These are phyloP conservation scores for Phytophthora sansomeana DNA, from an alignment of 352 stramenopile genomes.

Conservation along the genomic window DNA sequence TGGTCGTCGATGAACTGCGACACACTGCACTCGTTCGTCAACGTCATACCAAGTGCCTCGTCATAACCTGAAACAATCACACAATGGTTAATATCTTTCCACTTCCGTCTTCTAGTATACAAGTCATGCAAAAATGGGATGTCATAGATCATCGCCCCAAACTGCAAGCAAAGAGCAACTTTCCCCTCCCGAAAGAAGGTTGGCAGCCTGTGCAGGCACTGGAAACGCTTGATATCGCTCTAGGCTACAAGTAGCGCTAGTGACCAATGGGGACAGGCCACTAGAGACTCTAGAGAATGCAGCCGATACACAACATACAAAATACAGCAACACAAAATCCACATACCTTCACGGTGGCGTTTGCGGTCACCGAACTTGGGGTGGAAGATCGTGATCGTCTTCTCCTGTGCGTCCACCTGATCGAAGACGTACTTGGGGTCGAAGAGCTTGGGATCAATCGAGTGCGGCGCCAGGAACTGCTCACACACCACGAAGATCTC, in stretches of 20 bases:
- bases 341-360: constrained; percentile 92
- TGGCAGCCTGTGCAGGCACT: constrained; percentile 55
- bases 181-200: constrained; percentile 28
- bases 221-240: constrained; percentile 88
- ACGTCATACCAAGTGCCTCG: constrained; percentile 80
- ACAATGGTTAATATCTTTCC: constrained; percentile 15
- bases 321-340: constrained; percentile 29
- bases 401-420: constrained; percentile 89
- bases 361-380: constrained; percentile 97
- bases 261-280: constrained; percentile 72
- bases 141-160: constrained; percentile 88
- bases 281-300: constrained; percentile 93
- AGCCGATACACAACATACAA: constrained; percentile 60
- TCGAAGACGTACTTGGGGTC: constrained; percentile 99
- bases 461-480: constrained; percentile 95
- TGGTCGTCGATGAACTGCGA: constrained; percentile 88
- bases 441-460: constrained; percentile 98
- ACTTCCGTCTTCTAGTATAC: background rate
- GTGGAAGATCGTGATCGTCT: constrained; percentile 97
- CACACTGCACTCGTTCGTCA: constrained; percentile 88
- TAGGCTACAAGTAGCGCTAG: constrained; percentile 92
- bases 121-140: constrained; percentile 38
- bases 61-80: constrained; percentile 90
- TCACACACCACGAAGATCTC: constrained; percentile 99
- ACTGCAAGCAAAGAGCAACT: constrained; percentile 56